phyloP scores from a whole-genome alignment of 257 asterid species.

The Catharanthus roseus region DNA sequence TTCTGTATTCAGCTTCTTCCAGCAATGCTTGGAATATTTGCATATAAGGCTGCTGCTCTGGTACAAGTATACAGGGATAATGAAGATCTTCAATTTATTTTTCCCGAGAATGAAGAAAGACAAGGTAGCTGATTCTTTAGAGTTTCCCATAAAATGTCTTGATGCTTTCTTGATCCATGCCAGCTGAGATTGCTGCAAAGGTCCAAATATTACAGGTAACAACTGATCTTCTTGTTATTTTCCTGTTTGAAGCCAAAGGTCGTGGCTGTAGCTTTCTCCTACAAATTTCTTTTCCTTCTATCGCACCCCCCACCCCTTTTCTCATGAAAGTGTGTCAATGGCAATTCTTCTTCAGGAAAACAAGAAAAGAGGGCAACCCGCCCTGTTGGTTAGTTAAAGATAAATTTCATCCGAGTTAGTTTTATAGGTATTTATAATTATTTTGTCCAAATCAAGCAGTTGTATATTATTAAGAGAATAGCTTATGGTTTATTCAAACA shows the following conservation, averaged over 20 bases:
- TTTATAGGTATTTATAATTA: neutral
- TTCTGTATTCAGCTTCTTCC: conserved; percentile 62
- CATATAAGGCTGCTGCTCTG: conserved; percentile 91
- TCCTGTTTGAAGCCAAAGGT: neutral
- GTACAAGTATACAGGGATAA: conserved; percentile 97
- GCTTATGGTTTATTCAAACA: neutral
- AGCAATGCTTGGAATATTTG: conserved; percentile 90
- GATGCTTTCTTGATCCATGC: neutral
- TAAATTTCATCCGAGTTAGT: neutral
- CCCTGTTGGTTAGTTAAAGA: neutral
- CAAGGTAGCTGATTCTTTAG: conserved; percentile 28
- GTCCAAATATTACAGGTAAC: neutral
- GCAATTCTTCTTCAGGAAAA: neutral
- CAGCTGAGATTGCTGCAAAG: neutral
- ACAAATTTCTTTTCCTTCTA: neutral
- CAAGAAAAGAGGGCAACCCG: neutral
- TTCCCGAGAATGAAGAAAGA: conserved; percentile 51
- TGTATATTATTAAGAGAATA: neutral
- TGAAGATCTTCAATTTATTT: conserved; percentile 75
- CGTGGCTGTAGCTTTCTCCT: neutral
- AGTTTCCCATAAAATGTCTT: neutral
- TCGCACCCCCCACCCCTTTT: neutral
- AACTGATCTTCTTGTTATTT: neutral
- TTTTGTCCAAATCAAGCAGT: neutral
- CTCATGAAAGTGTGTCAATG: neutral